Base-by-base conservation (phyloP, 805 yeast genomes). In the Zygoascus flipseniorum region DNA sequence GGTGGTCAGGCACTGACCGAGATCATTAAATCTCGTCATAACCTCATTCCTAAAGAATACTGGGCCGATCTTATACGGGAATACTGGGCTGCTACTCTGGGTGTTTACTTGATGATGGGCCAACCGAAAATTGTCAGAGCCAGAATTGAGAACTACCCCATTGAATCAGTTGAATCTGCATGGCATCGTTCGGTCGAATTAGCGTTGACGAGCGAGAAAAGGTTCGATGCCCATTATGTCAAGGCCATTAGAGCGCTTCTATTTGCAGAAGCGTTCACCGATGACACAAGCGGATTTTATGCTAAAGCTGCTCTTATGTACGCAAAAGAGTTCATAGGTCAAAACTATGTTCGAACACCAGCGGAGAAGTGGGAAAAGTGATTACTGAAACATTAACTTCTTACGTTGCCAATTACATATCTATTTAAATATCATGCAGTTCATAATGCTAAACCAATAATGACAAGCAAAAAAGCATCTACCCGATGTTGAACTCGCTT, bases 1-100 rank as follows among this genome's bases (percentile, higher is more conserved):
- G 57, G 62, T 2, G 47, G 63, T 1, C 68, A 64, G 16, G 71
- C 53, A n/a, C 47, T 56, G 2, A 45, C 54, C 8, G 65, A 62
- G 44, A 55, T 62, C 14, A 9, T 60, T 28, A 39, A 51, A 8
- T 49, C 52, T 18, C 53, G 54, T 13, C 43, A 23, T 2, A 47
- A 47, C 8, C 47, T 61, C 8, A 45, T 61, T 44, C 53, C 58
- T n/a, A 53, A 51, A 28, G 43, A 49, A 31, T 41, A 47, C 11
- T 57, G 52, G 5, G 50, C 47, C n/a, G 47, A 28, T 6, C 35
- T 61, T 18, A 39, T 59, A 5, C 37, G 46, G 37, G 42, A 52
- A 20, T 53, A 53, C 32, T 62, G 62, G 63, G 43, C 52, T 10
- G 31, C 52, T 16, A 44, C 49, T 32, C 54, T 61, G 19, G 44